These are phyloP conservation scores for Willaertia magna DNA, from an alignment of 208 protist genomes.

Conservation along the genomic window DNA sequence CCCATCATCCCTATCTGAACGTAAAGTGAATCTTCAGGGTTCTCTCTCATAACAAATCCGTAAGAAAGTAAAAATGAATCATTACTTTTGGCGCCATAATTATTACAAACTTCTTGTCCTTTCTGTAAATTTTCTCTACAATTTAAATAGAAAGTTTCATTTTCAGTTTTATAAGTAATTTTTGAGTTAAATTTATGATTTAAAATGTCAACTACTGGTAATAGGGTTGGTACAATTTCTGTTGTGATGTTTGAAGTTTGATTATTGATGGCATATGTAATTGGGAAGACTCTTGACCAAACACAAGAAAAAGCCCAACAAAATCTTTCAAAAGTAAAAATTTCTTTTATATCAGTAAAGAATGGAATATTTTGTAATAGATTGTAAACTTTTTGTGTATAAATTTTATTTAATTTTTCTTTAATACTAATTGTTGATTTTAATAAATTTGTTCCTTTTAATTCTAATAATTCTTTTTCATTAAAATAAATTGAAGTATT, in stretches of 20 bases:
- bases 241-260: not conserved
- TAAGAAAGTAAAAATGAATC: slow-evolving; percentile 3
- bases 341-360: not conserved
- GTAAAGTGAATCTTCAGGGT: not conserved
- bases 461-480: not conserved
- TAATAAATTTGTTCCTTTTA: not conserved
- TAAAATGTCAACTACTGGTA: not conserved
- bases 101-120: not conserved
- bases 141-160: not conserved
- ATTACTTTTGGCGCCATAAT: slow-evolving; percentile 8
- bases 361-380: not conserved
- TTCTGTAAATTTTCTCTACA: not conserved
- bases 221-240: not conserved
- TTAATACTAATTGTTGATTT: not conserved
- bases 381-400: not conserved
- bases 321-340: not conserved
- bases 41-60: not conserved
- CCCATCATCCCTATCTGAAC: not conserved
- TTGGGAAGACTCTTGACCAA: slow-evolving; percentile 10
- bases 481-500: not conserved
- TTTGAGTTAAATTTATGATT: not conserved
- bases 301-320: not conserved
- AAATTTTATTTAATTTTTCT: not conserved
- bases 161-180: not conserved
- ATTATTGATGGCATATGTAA: not conserved